Percentiles rank a stretch among this genome's conserved stretches.
These are phyloP conservation scores for Akanthomyces lecanii DNA, from an alignment of 2,329 filamentous ascomycete species.

Conservation along the genomic window DNA sequence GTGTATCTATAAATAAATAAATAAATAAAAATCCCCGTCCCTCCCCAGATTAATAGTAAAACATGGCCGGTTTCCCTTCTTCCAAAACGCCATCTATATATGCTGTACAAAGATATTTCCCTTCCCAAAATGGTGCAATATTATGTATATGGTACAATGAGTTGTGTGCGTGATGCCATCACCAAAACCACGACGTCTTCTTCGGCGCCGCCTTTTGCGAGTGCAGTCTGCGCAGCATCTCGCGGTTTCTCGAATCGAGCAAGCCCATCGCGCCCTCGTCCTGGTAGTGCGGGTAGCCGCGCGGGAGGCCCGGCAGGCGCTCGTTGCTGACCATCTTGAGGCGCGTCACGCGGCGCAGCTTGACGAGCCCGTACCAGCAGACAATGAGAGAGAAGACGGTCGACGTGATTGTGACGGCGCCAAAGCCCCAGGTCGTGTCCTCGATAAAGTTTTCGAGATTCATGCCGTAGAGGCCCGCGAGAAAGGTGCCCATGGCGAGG, in stretches of 20 bases:
- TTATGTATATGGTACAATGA: not conserved
- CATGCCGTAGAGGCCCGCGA: conserved; percentile 99
- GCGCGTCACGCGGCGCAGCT: conserved; percentile 79
- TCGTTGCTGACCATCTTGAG: conserved; percentile 70
- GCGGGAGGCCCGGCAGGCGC: conserved; percentile 33
- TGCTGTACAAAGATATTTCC: not conserved
- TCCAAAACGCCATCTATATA: conserved; percentile 16
- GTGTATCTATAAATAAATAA: not conserved
- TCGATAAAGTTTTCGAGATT: conserved; percentile 99
- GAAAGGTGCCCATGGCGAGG: conserved; percentile 89
- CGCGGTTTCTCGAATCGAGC: conserved; percentile 50
- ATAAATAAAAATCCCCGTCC: not conserved
- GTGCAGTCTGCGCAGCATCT: conserved; percentile 50
- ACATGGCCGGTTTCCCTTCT: not conserved
- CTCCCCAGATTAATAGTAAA: not conserved
- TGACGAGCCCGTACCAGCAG: conserved; percentile 77
- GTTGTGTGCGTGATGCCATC: not conserved
- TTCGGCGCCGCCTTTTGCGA: conserved; percentile 40
- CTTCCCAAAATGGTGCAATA: not conserved
- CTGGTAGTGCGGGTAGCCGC: conserved; percentile 40
- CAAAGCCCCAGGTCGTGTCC: conserved; percentile 84
- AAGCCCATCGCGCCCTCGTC: conserved; percentile 48
- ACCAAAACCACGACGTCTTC: conserved; percentile 32
- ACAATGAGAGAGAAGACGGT: conserved; percentile 70
- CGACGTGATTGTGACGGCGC: conserved; percentile 66